Evolutionary conservation across 2,329 filamentous ascomycete genomes (phyloP), one percentile per base, ranked within the genome.

Genomic region (Alternaria ethzedia): DNA sequence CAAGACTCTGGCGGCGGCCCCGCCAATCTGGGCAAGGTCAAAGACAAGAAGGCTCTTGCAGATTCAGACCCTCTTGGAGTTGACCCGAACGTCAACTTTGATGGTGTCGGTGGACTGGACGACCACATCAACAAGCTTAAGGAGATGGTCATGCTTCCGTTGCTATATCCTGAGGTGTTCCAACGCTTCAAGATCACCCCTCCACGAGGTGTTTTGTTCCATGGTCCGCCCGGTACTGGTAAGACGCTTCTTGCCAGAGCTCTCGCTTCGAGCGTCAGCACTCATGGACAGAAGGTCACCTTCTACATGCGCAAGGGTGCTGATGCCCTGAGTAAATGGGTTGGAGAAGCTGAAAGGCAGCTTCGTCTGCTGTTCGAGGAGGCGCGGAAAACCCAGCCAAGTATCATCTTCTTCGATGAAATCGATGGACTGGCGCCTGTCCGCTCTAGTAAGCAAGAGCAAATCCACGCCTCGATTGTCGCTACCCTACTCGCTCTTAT

Each of bases 231-330:
- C 6, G 96, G 96, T 79, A 99, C 96, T 15, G 96, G 96, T 86
- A 99, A 97, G 83, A 99, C 96, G 12, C 85, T 99, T n/a, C 87
- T 99, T 64, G 96, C 96, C 56, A 89, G 96, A 74, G 96, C 96
- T 45, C 85, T 99, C 50, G 94, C 96, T 54, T 96, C 96, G 59
- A 96, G 92, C 65, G 91, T 97, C 63, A 94, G 93, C 67, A 89
- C 91, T 12, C 91, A 95, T 54, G 95, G 95, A 21, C 90, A 91
- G 70, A 98, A 98, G 79, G 96, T 99, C 67, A 98, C 94, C 0
- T 99, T 99, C 74, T 99, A 98, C 81, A 99, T 99, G 96, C 91
- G 96, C 64, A 99, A 99, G 81, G 96, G 96, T 77, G 96, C 96
- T 23, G 96, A 99, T 86, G 94, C 94, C 15, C 84, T 99, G 66